phyloP scores from a whole-genome alignment of 139 green algal species.

The Chlamydomonas incerta region DNA sequence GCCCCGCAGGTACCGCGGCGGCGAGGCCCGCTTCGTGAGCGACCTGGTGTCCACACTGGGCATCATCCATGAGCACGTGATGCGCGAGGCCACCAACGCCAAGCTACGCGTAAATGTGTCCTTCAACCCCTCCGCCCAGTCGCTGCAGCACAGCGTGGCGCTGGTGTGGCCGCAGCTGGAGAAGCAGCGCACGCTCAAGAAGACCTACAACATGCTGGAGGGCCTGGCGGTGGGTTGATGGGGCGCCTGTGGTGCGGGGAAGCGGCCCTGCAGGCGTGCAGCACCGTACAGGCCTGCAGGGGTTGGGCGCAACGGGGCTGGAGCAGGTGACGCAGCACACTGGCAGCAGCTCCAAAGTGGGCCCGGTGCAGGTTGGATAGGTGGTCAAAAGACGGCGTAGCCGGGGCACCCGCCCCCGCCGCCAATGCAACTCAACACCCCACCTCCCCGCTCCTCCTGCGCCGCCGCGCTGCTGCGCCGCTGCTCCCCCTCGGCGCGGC shows the following conservation, averaged over 20 bases:
- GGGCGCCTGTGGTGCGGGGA: too few species aligned
- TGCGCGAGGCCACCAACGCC: conserved; percentile 66
- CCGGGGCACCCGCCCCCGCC: too few species aligned
- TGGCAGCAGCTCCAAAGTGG: too few species aligned
- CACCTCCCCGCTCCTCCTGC: too few species aligned
- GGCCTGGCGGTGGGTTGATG: conserved; percentile 64
- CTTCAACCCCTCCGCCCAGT: conserved; percentile 47
- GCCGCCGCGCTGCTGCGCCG: too few species aligned
- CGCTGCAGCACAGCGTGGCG: conserved; percentile 52
- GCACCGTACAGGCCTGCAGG: background rate
- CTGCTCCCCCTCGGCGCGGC: too few species aligned
- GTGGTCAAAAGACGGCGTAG: too few species aligned
- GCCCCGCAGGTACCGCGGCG: conserved; percentile 61
- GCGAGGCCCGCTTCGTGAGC: conserved; percentile 65
- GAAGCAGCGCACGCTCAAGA: conserved; percentile 55
- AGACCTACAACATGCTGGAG: conserved; percentile 63
- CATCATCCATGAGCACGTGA: conserved; percentile 73
- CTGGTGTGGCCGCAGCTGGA: conserved; percentile 60
- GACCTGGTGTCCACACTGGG: conserved; percentile 76
- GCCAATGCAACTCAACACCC: too few species aligned
- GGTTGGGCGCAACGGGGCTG: too few species aligned
- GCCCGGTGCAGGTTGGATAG: too few species aligned
- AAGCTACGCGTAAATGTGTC: conserved; percentile 65
- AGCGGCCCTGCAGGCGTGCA: too few species aligned
- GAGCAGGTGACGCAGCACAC: too few species aligned